Conservation (phyloP, 1,284 basidiomycete species). For the Fomitopsis schrenkii region DNA sequence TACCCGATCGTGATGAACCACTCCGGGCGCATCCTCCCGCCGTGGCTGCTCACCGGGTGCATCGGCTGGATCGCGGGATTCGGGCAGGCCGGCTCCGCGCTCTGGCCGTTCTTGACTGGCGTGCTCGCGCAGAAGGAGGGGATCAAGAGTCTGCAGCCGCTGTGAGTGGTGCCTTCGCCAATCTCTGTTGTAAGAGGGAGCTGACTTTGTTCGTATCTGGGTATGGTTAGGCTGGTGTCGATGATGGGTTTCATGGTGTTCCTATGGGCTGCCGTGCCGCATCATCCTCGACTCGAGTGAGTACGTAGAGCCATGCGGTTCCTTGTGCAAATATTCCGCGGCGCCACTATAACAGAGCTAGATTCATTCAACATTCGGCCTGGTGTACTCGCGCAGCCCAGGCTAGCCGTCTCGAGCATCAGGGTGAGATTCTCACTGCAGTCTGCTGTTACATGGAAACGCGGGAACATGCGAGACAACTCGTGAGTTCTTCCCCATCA, state of each 20-base stretch:
- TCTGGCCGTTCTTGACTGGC: constrained; percentile 54
- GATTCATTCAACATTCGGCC: no score
- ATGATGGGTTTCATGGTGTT: constrained; percentile 22
- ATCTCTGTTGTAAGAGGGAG: not conserved
- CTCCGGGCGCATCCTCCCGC: constrained; percentile 43
- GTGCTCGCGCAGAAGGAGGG: constrained; percentile 46
- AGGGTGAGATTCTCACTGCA: no score
- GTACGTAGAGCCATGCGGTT: no score
- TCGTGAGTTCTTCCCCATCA: no score
- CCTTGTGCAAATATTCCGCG: no score
- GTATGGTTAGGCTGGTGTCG: constrained; percentile 14
- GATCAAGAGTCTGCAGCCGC: constrained; percentile 19
- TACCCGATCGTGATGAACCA: constrained; percentile 55
- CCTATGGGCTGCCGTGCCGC: constrained; percentile 21
- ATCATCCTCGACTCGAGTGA: not conserved
- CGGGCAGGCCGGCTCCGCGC: constrained; percentile 50
- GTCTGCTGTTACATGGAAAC: no score
- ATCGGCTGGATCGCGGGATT: constrained; percentile 59
- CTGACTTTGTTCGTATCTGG: not conserved
- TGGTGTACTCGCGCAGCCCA: no score
- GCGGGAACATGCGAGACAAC: no score
- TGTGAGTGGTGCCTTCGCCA: constrained; percentile 9
- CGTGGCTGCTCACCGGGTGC: constrained; percentile 46
- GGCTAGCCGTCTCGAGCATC: no score
- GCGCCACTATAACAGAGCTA: no score